These are phyloP conservation scores for Talaromyces sp. DNA, from an alignment of 2,329 filamentous ascomycete species.

Conservation along the genomic window DNA sequence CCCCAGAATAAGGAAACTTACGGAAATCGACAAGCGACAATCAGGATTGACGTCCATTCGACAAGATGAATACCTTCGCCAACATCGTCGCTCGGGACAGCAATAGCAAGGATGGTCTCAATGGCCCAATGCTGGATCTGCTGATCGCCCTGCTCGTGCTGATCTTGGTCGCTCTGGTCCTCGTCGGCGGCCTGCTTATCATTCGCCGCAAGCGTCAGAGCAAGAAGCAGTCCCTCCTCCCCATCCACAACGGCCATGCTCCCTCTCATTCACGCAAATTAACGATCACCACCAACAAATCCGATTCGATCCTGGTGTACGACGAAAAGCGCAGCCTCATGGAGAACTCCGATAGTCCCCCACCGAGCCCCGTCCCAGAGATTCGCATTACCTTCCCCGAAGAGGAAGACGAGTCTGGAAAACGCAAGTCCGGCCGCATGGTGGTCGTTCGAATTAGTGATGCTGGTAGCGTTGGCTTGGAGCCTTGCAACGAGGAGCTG, in stretches of 20 bases:
- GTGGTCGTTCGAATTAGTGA: constrained; percentile 92
- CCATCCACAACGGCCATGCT: constrained; percentile 67
- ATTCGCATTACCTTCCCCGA: constrained; percentile 99
- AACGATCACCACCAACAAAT: constrained; percentile 61
- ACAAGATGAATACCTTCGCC: constrained; percentile 42
- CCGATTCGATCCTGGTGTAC: constrained; percentile 74
- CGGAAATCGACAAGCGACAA: constrained; percentile 10
- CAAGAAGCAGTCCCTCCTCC: constrained; percentile 55
- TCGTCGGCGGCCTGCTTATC: constrained; percentile 70
- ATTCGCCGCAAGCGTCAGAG: constrained; percentile 69
- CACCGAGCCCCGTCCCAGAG: constrained; percentile 84
- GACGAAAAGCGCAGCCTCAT: constrained; percentile 79
- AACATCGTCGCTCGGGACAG: constrained; percentile 55
- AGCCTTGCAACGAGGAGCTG: constrained; percentile 77
- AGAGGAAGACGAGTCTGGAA: constrained; percentile 77
- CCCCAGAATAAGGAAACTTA: too few relatives aligned
- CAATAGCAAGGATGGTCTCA: constrained; percentile 53
- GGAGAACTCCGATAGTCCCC: constrained; percentile 72
- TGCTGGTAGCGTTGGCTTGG: constrained; percentile 78
- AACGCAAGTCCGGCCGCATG: constrained; percentile 79
- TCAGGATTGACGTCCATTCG: constrained; percentile 8
- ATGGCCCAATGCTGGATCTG: constrained; percentile 69
- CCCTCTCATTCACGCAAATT: constrained; percentile 59
- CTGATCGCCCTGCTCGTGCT: constrained; percentile 79
- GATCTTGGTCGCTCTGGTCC: constrained; percentile 69